Evolutionary conservation across 192 early-diverging fungal genomes (phyloP).

Genomic region (Backusella liffmaniae): DNA sequence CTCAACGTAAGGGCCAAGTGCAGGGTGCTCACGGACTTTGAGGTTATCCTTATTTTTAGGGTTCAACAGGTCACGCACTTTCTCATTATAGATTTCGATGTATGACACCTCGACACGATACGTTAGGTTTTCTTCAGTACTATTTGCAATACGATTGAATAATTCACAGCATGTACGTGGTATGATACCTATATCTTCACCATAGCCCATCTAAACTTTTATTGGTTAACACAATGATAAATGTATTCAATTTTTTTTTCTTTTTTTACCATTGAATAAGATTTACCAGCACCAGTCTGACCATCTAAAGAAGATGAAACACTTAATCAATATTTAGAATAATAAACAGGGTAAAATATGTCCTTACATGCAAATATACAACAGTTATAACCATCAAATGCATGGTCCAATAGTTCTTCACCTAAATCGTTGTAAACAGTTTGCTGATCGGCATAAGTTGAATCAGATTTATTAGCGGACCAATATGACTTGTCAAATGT

Average conservation of each 20-base stretch:
- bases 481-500: slow-evolving; percentile 90
- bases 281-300: slow-evolving; percentile 78
- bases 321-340: neutral
- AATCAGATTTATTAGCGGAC: slow-evolving; percentile 66
- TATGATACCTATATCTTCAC: slow-evolving; percentile 81
- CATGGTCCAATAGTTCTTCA: slow-evolving; percentile 78
- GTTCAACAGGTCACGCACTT: slow-evolving; percentile 78
- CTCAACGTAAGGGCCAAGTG: slow-evolving; percentile 86
- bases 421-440: slow-evolving; percentile 77
- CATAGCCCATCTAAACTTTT: slow-evolving; percentile 58
- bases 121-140: slow-evolving; percentile 42
- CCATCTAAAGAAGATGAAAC: slow-evolving; percentile 52
- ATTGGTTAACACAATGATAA: neutral
- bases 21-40: slow-evolving; percentile 80
- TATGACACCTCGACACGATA: slow-evolving; percentile 84
- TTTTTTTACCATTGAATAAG: slow-evolving; percentile 58
- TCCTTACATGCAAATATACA: slow-evolving; percentile 91
- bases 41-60: slow-evolving; percentile 70
- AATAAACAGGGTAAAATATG: neutral
- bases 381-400: slow-evolving; percentile 88
- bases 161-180: slow-evolving; percentile 79
- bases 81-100: slow-evolving; percentile 91
- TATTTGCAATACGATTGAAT: slow-evolving; percentile 63
- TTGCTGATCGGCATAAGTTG: slow-evolving; percentile 71
- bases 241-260: neutral